phyloP scores from a whole-genome alignment of 2,329 filamentous ascomycete species.

The Venturia aucupariae region DNA sequence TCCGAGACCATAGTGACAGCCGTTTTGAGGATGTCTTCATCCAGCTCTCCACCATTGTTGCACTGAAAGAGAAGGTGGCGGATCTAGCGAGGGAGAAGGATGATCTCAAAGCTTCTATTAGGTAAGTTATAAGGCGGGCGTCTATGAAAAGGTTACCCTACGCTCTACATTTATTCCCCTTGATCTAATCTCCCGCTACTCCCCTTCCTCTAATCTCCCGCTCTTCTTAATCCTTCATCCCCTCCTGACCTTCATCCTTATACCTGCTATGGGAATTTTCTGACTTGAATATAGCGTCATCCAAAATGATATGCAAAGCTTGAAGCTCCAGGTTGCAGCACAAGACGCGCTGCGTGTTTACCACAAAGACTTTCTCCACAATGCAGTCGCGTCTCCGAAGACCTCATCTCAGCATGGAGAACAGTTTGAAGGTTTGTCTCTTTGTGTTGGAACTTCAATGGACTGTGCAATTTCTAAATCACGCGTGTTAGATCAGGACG shows the following conservation, averaged over 20 bases:
- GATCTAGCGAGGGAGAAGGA: neutral
- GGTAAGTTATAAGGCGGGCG: neutral
- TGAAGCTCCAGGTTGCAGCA: neutral
- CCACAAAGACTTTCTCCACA: neutral
- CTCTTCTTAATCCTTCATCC: neutral
- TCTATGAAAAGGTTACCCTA: neutral
- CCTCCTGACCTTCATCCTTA: neutral
- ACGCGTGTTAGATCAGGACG: neutral
- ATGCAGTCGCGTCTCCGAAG: neutral
- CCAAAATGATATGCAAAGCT: neutral
- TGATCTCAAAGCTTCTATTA: neutral
- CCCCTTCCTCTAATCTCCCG: neutral
- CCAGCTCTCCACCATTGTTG: too few species aligned
- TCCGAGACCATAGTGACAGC: neutral
- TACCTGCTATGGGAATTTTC: neutral
- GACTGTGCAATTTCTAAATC: neutral
- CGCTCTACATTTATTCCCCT: neutral
- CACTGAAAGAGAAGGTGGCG: too few species aligned
- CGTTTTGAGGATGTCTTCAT: neutral
- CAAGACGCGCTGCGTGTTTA: neutral
- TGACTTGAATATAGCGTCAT: neutral
- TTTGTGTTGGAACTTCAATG: neutral
- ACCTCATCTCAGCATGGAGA: neutral
- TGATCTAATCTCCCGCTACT: neutral
- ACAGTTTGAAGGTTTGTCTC: neutral